Base-by-base conservation (phyloP, 176 grass and related monocot species). In the Eragrostis nindensis region DNA sequence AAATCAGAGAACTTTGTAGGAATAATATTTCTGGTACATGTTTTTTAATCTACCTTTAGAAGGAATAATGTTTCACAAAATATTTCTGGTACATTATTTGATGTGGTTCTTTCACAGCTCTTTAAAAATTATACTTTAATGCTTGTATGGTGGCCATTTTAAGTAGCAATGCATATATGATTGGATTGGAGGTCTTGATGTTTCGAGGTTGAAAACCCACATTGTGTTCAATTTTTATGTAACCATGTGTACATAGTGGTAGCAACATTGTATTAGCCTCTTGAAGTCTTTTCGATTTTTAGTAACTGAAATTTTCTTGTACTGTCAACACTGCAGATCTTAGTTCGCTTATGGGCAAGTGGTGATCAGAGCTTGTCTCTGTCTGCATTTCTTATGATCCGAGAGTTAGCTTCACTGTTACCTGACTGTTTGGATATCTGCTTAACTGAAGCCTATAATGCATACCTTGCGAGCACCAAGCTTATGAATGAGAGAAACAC, bases 281-380 rank as follows among this genome's bases (percentile, higher is more conserved):
- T 72, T 14, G 26, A 42, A 57, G 80, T 46, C 17, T 73, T 42
- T 45, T 8, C 62, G 42, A 11, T 87, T 72, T 71, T 15, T 11
- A 55, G n/a, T 21, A 52, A 65, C 61, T 52, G 78, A 46, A n/a
- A 69, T 79, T 30, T 49, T 69, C 4, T 8, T 74, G 55, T 78
- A 24, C 66, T 50, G 21, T 61, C 71, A 80, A 29, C 29, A 30
- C 39, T 89, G 80, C 92, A 95, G 96, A 89, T 93, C 66, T 86
- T 90, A 57, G 47, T 95, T 84, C 88, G 74, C 81, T 89, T 98
- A 40, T 98, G 96, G 96, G 90, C 90, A 63, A 95, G 86, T 77
- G 92, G 88, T 61, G 92, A 93, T 66, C 84, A 89, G 71, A 75
- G 61, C 63, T 88, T 98, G 64, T 95, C 86, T 73, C 74, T 80